These are phyloP conservation scores for Fraxinus platypoda DNA, from an alignment of 305 asterid species.

Conservation along the genomic window DNA sequence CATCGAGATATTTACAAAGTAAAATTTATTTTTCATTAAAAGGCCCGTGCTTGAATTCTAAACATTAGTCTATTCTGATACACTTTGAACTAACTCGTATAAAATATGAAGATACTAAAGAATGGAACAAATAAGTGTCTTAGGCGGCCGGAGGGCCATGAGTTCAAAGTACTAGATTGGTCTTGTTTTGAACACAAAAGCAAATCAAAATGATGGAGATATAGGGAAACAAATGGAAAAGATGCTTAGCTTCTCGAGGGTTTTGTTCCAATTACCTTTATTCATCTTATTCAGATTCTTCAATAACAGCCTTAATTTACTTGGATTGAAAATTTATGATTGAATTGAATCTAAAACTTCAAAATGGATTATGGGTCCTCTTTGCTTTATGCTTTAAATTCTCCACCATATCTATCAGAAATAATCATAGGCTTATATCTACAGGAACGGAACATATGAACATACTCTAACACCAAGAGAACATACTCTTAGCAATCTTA, in stretches of 20 bases:
- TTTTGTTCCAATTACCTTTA: slow-evolving; percentile 67
- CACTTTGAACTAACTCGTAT: background rate
- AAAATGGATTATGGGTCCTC: slow-evolving; percentile 62
- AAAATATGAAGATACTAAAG: background rate
- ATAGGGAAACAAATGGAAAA: slow-evolving; percentile 30
- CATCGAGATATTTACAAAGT: background rate
- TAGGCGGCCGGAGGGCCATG: slow-evolving; percentile 20
- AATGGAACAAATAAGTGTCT: background rate
- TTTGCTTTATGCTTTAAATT: slow-evolving; percentile 44
- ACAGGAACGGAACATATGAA: slow-evolving; percentile 11
- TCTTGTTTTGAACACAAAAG: slow-evolving; percentile 45
- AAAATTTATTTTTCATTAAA: too few species aligned
- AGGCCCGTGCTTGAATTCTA: background rate
- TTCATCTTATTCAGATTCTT: slow-evolving; percentile 66
- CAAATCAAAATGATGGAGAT: slow-evolving; percentile 35
- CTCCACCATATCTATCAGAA: slow-evolving; percentile 39
- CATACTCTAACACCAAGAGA: slow-evolving; percentile 2
- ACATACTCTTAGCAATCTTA: background rate
- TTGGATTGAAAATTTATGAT: slow-evolving; percentile 38
- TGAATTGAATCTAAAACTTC: slow-evolving; percentile 66
- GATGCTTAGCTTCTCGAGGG: slow-evolving; percentile 85
- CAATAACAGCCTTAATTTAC: slow-evolving; percentile 51
- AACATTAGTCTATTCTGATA: background rate
- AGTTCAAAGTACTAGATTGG: slow-evolving; percentile 18
- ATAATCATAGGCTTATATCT: background rate